Base-by-base conservation (phyloP, 2,329 filamentous ascomycete species). In the Sporothrix brasiliensis region DNA sequence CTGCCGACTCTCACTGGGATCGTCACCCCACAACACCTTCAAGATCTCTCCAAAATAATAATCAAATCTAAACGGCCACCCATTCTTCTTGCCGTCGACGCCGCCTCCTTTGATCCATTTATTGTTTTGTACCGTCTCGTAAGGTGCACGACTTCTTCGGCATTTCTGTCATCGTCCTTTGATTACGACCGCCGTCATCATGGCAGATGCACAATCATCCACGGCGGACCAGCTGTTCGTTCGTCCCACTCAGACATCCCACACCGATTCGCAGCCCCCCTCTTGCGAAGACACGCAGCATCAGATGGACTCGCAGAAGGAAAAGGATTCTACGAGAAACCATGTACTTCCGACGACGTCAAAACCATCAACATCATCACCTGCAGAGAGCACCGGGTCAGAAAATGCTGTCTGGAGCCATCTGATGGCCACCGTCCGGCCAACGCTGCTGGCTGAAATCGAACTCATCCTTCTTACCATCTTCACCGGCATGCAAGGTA, bases 401-500 rank as follows among this genome's bases (percentile, higher is more conserved):
- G 27, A 63, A 4, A 67, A n/a, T 10, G 41, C 56, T 5, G 56
- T 72, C 49, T 78, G 77, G 75, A 47, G 71, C 52, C 75, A 79
- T 39, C 73, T 80, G 47, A 77, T 75, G 39, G 74, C 75, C 52
- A 68, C 72, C 24, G 76, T 86, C 53, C 77, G 79, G 50, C 77
- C 80, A 13, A 81, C 81, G 0, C 58, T 75, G 2, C 80, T 84
- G 72, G 80, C 79, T 39, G 84, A 86, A 73, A 56, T 82, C 19
- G 81, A 85, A 73, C 78, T 85, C 30, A 68, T 84, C 2, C 72
- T 85, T 53, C 75, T 85, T 52, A 85, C 84, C 0, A 82, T 86
- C 68, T 85, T 80, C 72, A 85, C 83, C 47, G 84, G 84, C 30
- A 81, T 86, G 47, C 84, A 86, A 80, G 81, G 82, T 81, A 39